Evolutionary conservation across 257 asterid species (phyloP), one percentile per base, ranked within the genome.

Genomic region (Striga asiatica): DNA sequence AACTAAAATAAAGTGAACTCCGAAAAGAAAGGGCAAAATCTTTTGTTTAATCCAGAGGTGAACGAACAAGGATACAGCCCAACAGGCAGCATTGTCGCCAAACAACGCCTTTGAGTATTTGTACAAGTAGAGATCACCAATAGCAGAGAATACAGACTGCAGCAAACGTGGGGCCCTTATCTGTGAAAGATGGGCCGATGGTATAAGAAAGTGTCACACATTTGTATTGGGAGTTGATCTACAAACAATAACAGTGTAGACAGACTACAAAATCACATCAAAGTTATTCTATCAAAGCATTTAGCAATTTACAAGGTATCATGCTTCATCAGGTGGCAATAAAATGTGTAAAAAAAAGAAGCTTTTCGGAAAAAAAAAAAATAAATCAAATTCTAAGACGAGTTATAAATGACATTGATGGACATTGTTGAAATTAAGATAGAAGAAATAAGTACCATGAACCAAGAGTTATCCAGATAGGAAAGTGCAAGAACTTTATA

Each of bases 51-150:
- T n/a, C n/a, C n/a, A n/a, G n/a, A n/a, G n/a, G n/a, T n/a, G n/a
- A n/a, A n/a, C n/a, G 23, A 9, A 38, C 51, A 76, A 87, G 93
- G 97, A 88, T 92, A 92, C 99, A 25, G 92, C 74, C 79, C 88
- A 91, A 29, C 54, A 70, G 4, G 98, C 88, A 12, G 70, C 94
- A 58, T 12, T 50, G 28, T 71, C 70, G 63, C 82, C 91, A 71
- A 84, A 88, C 61, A 88, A 62, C 65, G 60, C 76, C 56, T 64
- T 76, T 41, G 99, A 84, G 48, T 78, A 75, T 34, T 81, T 82
- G 72, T 70, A 88, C 64, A 78, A 60, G 73, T 92, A 88, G 22
- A 88, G 79, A 75, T 92, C 99, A 24, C 99, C 85, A 60, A 79
- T 13, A 11, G 97, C 86, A 58, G 99, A 67, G 71, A 79, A 79